These are phyloP conservation scores for Neurospora sp. DNA, from an alignment of 495 filamentous ascomycete species.

Conservation along the genomic window DNA sequence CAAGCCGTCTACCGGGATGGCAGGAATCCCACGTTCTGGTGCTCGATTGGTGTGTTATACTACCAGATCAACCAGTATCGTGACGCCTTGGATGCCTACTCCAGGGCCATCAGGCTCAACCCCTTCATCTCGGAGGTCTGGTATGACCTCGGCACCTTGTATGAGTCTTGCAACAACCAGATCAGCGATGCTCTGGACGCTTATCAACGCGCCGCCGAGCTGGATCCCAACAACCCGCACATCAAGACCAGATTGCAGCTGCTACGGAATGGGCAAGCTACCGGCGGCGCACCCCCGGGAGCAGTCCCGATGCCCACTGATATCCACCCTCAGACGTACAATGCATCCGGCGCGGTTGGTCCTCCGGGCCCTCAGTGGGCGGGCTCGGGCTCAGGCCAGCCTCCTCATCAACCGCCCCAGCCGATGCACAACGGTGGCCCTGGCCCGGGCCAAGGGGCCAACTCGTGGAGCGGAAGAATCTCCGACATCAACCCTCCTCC, in stretches of 20 bases:
- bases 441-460: constrained; percentile 53
- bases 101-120: constrained; percentile 92
- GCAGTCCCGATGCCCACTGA: constrained; percentile 40
- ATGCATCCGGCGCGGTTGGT: constrained; percentile 54
- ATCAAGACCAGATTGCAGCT: constrained; percentile 93
- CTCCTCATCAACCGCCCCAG: constrained; percentile 29
- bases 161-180: constrained; percentile 98
- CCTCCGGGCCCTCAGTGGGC: constrained; percentile 82
- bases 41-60: constrained; percentile 97
- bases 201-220: constrained; percentile 86
- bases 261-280: constrained; percentile 66
- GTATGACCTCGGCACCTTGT: constrained; percentile 97
- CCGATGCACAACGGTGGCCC: constrained; percentile 42
- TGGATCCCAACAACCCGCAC: constrained; percentile 86
- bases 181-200: constrained; percentile 93
- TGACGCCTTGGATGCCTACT: constrained; percentile 97
- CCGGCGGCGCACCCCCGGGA: constrained; percentile 52
- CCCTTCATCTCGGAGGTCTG: constrained; percentile 99
- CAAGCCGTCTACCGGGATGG: constrained; percentile 98
- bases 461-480: constrained; percentile 66
- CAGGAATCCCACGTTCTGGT: constrained; percentile 98
- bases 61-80: constrained; percentile 99
- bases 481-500: constrained; percentile 67
- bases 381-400: constrained; percentile 51
- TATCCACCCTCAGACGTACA: constrained; percentile 67